phyloP scores from a whole-genome alignment of 1,284 basidiomycete species.

The Fomes fomentarius region DNA sequence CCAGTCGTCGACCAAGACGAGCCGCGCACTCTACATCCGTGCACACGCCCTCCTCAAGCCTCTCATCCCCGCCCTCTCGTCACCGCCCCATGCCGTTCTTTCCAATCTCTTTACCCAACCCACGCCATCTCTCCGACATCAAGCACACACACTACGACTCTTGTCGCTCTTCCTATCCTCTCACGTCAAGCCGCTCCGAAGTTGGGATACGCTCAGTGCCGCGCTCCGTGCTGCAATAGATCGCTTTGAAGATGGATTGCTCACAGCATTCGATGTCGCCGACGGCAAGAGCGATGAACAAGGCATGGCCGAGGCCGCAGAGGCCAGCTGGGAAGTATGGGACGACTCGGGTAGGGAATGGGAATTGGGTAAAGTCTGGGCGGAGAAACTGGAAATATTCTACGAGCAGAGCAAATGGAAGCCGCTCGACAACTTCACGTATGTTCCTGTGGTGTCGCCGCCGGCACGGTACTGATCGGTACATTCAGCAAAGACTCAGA shows the following conservation, averaged over 20 bases:
- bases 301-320: conserved; percentile 79
- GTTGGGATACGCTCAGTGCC: conserved; percentile 60
- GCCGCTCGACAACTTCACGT: conserved; percentile 85
- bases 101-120: conserved; percentile 52
- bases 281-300: conserved; percentile 73
- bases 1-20: conserved; percentile 37
- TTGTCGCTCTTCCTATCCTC: conserved; percentile 76
- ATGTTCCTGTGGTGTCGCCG: conserved; percentile 36
- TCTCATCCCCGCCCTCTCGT: conserved; percentile 55
- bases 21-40: conserved; percentile 61
- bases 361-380: conserved; percentile 92
- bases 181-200: conserved; percentile 64
- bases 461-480: background rate
- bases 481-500: conserved; percentile 43
- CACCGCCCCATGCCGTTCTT: conserved; percentile 60
- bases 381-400: conserved; percentile 93
- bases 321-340: conserved; percentile 84
- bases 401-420: conserved; percentile 84
- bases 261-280: conserved; percentile 84
- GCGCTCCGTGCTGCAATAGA: conserved; percentile 82
- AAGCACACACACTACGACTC: conserved; percentile 68
- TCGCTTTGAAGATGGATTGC: conserved; percentile 82
- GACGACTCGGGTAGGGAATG: conserved; percentile 57
- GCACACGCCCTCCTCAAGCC: conserved; percentile 67
- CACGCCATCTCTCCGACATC: conserved; percentile 44